Base-by-base conservation (phyloP, 495 filamentous ascomycete genomes). In the Penicillium samsonianum region DNA sequence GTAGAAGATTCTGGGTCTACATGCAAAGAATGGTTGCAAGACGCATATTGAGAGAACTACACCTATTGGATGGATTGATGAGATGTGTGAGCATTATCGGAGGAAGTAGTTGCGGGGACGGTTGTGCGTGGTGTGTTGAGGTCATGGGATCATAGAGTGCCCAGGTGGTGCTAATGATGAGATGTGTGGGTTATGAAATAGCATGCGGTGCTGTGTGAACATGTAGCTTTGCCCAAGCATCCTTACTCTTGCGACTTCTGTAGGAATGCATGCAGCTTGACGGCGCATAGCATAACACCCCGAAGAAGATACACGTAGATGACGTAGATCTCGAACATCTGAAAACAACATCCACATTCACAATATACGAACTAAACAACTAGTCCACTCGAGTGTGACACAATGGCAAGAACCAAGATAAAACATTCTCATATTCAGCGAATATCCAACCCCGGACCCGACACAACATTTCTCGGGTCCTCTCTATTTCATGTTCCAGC, bases 401-500 rank as follows among this genome's bases (percentile, higher is more conserved):
- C 25, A 57, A 25, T 35, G 40, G 42, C 35, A 42, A 50, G 19
- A 51, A 49, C 35, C 25, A 57, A 50, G 5, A 30, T 28, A 56
- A 38, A 33, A 25, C 44, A 16, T 41, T 48, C 23, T 57, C 55
- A 23, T 50, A 50, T 57, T 50, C 23, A 55, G 17, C 46, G 28
- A 50, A 35, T 33, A 31, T 49, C 25, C 47, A 57, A 50, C 55
- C 46, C 17, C 55, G 25, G 37, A 16, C 45, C 35, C n/a, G 45
- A 26, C 37, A 17, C 55, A 50, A 47, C 25, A 35, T 20, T 19
- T 25, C 19, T 16, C 46, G 26, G 55, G 55, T 26, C 55, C 46
- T 50, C 55, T 57, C 46, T 57, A 55, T 55, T 7, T 55, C 53
- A 51, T 60, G 19, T 52, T 16, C 35, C 6, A 43, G 50, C 17